Evolutionary conservation across 73 alveolate species (phyloP).

Genomic region (Blepharisma japonicum): DNA sequence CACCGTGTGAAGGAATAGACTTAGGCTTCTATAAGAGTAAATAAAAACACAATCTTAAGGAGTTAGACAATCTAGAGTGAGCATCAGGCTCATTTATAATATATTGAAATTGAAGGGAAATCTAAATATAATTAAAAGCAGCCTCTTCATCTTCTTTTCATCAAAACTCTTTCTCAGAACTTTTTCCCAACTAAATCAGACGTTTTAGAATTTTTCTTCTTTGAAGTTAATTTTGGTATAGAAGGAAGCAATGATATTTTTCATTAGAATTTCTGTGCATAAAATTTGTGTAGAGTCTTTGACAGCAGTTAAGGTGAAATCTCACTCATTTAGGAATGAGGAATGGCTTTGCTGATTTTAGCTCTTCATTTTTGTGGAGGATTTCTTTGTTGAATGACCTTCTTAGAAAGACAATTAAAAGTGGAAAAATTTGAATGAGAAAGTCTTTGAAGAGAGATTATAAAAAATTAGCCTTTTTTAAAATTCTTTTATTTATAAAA

Average conservation of each 20-base stretch:
- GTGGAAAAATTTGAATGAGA: too few species aligned
- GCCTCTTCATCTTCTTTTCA: neutral
- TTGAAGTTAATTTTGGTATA: neutral
- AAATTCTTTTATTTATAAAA: too few species aligned
- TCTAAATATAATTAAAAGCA: too few species aligned
- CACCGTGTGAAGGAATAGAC: too few species aligned
- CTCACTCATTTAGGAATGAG: constrained; percentile 16
- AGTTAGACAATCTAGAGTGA: too few species aligned
- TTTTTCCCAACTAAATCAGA: neutral
- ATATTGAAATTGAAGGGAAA: neutral
- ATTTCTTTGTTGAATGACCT: constrained; percentile 22
- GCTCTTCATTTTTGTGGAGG: neutral
- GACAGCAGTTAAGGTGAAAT: neutral
- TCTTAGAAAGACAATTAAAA: neutral
- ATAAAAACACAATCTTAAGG: too few species aligned
- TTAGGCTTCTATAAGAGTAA: too few species aligned
- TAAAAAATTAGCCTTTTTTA: too few species aligned
- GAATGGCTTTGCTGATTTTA: neutral
- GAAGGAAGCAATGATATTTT: neutral
- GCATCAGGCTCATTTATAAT: neutral
- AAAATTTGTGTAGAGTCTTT: neutral
- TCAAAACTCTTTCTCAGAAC: neutral
- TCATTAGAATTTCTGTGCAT: neutral
- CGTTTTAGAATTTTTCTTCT: neutral
- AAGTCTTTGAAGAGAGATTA: too few species aligned